phyloP scores from a whole-genome alignment of 2,329 filamentous ascomycete species.

The Beauveria brongniartii region DNA sequence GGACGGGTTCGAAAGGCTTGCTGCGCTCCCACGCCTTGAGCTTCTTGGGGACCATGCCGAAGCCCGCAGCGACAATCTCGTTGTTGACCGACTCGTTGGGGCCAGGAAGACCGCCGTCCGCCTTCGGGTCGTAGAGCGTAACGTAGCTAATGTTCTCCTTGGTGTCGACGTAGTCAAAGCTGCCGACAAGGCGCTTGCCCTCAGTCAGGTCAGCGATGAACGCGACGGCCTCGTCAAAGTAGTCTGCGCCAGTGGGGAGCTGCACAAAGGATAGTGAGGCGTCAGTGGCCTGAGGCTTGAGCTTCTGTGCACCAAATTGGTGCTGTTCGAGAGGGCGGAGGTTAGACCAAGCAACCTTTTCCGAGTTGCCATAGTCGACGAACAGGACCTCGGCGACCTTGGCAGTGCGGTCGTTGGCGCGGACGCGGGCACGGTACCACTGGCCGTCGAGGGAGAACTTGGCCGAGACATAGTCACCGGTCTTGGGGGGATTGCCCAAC shows the following conservation, averaged over 20 bases:
- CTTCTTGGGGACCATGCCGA: conserved; percentile 88
- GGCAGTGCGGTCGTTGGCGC: conserved; percentile 83
- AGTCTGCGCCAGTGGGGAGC: conserved; percentile 74
- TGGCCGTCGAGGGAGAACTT: conserved; percentile 82
- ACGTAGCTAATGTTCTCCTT: conserved; percentile 79
- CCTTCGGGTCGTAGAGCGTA: conserved; percentile 75
- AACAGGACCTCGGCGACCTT: conserved; percentile 88
- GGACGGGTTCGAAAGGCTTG: conserved; percentile 58
- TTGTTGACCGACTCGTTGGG: conserved; percentile 79
- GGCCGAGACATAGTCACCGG: conserved; percentile 84
- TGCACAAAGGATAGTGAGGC: conserved; percentile 84
- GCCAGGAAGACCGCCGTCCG: conserved; percentile 44
- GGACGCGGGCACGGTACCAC: conserved; percentile 90
- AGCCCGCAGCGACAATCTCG: conserved; percentile 72
- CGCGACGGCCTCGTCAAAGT: conserved; percentile 69
- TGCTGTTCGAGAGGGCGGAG: conserved; percentile 72
- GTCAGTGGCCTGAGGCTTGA: conserved; percentile 81
- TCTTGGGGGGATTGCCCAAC: conserved; percentile 71
- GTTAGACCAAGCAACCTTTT: conserved; percentile 75
- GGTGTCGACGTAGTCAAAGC: conserved; percentile 73
- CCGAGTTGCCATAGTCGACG: conserved; percentile 93
- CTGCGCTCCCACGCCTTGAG: conserved; percentile 83
- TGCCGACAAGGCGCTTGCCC: conserved; percentile 73
- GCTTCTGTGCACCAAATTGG: conserved; percentile 72
- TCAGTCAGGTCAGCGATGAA: conserved; percentile 70